Conservation (phyloP, 768 basidiomycete species). For the Phaffia australis region DNA sequence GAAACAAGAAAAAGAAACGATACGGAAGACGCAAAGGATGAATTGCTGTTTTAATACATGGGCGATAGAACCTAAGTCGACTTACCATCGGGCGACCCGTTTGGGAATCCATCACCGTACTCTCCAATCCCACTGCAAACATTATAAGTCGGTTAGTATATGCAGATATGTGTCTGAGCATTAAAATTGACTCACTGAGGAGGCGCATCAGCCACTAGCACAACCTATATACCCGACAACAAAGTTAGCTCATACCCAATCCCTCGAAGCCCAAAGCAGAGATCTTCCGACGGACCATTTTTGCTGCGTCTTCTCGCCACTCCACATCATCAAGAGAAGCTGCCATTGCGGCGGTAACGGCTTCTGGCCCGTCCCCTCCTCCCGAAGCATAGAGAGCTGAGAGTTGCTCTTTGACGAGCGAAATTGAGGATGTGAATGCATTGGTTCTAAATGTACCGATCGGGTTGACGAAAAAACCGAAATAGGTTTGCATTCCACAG, state of each 20-base stretch:
- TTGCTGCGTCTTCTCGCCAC: conserved; percentile 19
- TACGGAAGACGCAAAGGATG: background rate
- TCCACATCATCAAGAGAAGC: conserved; percentile 14
- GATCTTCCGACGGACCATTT: conserved; percentile 14
- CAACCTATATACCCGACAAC: background rate
- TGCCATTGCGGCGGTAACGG: conserved; percentile 21
- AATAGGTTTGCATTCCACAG: background rate
- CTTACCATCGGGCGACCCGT: conserved; percentile 21
- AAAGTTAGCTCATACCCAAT: too few species aligned
- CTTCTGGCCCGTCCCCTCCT: conserved; percentile 25
- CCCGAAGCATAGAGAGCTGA: conserved; percentile 16
- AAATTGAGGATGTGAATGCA: conserved; percentile 15
- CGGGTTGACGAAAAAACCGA: conserved; percentile 10
- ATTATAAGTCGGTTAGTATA: too few species aligned
- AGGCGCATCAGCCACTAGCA: conserved; percentile 22
- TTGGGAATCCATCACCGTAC: conserved; percentile 21
- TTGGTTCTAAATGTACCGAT: background rate
- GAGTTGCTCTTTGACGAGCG: conserved; percentile 6
- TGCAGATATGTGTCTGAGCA: too few species aligned
- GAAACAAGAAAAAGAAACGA: background rate
- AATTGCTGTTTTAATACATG: background rate
- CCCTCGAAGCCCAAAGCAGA: too few species aligned
- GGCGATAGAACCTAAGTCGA: background rate
- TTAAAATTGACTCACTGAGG: conserved; percentile 5
- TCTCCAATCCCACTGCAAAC: conserved; percentile 15